Conservation (phyloP, 2,329 filamentous ascomycete species). For the Daldinia sp. region DNA sequence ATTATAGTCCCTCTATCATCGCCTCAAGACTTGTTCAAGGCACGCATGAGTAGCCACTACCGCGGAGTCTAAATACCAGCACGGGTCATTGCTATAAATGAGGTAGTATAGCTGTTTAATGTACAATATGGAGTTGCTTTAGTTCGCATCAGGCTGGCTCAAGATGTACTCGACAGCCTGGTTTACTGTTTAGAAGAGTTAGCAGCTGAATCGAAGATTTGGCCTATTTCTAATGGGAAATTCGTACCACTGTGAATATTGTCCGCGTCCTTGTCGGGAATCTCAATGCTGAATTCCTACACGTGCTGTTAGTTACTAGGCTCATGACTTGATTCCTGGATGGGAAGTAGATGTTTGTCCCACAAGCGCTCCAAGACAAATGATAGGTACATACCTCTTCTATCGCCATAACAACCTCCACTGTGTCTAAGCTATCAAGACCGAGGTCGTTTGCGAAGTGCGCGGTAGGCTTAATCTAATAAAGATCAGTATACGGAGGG, state of each 20-base stretch:
- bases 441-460: constrained; percentile 98
- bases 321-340: background rate
- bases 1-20: constrained; percentile 19
- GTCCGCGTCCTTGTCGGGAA: constrained; percentile 96
- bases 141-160: constrained; percentile 88
- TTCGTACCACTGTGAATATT: constrained; percentile 87
- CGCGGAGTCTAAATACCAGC: constrained; percentile 25
- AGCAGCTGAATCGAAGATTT: constrained; percentile 7
- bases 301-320: constrained; percentile 40
- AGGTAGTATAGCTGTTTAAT: constrained; percentile 43
- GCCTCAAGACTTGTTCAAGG: constrained; percentile 12
- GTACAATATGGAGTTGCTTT: constrained; percentile 43
- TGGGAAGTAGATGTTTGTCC: constrained; percentile 17
- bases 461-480: constrained; percentile 79
- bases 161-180: constrained; percentile 95
- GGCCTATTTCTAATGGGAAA: constrained; percentile 29
- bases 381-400: constrained; percentile 75
- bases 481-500: constrained; percentile 27
- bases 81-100: constrained; percentile 35
- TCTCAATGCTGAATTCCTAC: constrained; percentile 84
- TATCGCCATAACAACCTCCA: constrained; percentile 99
- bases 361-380: background rate
- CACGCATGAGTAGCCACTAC: constrained; percentile 23
- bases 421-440: constrained; percentile 95
- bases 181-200: constrained; percentile 69